These are phyloP conservation scores for Melanogaster broomeanus DNA, from an alignment of 768 basidiomycete species.

Conservation along the genomic window DNA sequence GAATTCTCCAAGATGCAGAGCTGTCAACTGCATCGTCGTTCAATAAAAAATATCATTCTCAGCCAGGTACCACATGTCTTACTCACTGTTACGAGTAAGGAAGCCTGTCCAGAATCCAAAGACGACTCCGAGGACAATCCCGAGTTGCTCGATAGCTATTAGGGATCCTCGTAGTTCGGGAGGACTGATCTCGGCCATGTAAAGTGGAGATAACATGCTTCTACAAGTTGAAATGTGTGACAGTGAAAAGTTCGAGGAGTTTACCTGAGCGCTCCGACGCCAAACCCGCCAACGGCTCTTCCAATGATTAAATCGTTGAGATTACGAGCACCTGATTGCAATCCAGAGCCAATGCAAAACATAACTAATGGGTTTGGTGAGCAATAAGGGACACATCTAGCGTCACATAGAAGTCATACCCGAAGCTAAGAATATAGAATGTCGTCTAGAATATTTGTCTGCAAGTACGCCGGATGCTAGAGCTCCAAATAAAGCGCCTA, in stretches of 20 bases:
- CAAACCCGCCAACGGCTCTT: slow-evolving; percentile 74
- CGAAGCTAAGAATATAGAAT: slow-evolving; percentile 68
- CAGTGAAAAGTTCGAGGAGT: slow-evolving; percentile 10
- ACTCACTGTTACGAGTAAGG: slow-evolving; percentile 62
- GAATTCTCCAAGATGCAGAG: slow-evolving; percentile 75
- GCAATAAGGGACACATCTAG: background rate
- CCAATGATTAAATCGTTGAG: slow-evolving; percentile 64
- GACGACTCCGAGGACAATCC: slow-evolving; percentile 81
- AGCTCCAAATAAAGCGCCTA: slow-evolving; percentile 79
- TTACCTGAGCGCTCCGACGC: slow-evolving; percentile 76
- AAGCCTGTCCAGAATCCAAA: slow-evolving; percentile 85
- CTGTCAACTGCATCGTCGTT: slow-evolving; percentile 45
- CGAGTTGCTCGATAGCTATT: slow-evolving; percentile 76
- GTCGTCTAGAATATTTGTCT: slow-evolving; percentile 65
- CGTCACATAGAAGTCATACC: slow-evolving; percentile 40
- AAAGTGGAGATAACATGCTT: slow-evolving; percentile 79
- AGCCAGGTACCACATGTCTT: background rate
- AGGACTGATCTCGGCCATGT: slow-evolving; percentile 84
- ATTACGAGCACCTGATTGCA: slow-evolving; percentile 63
- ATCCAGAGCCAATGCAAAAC: slow-evolving; percentile 70
- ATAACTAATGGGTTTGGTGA: slow-evolving; percentile 43
- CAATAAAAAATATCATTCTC: background rate
- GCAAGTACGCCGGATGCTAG: slow-evolving; percentile 66
- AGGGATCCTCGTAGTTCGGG: slow-evolving; percentile 80
- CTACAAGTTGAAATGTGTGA: slow-evolving; percentile 2